These are phyloP conservation scores for Cicer cuneatum DNA, from an alignment of 306 rosid species.

Conservation along the genomic window DNA sequence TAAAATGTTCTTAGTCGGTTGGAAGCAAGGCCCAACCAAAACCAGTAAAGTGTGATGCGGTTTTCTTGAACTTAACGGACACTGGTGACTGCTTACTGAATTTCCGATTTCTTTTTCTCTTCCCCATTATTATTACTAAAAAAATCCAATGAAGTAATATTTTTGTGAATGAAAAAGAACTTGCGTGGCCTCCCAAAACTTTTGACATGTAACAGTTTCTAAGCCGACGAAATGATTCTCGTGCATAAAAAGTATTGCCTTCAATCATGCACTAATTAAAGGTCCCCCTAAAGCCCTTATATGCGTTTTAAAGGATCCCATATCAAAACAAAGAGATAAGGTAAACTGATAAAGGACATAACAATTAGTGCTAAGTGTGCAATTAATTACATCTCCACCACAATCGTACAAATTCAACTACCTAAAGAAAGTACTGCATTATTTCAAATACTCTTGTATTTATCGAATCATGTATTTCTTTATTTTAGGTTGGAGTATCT, in stretches of 20 bases:
- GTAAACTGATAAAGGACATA: neutral
- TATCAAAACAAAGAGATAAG: neutral
- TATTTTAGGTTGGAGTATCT: no score
- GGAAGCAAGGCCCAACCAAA: neutral
- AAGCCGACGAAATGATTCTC: conserved; percentile 39
- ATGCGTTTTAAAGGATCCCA: conserved; percentile 29
- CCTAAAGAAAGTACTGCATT: no score
- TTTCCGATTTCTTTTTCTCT: neutral
- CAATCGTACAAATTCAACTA: neutral
- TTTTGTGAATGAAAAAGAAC: neutral
- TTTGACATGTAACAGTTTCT: conserved; percentile 31
- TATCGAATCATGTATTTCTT: no score
- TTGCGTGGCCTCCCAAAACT: conserved; percentile 15
- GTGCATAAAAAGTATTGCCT: conserved; percentile 41
- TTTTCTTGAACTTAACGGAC: neutral
- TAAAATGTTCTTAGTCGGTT: no score
- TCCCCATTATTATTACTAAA: no score
- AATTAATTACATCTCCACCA: conserved; percentile 20
- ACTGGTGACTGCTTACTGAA: neutral
- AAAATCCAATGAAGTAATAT: no score
- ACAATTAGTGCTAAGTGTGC: neutral
- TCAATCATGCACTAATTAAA: conserved; percentile 65
- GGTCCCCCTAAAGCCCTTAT: conserved; percentile 40
- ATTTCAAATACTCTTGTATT: no score
- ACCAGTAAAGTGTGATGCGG: neutral